Base-by-base conservation (phyloP, 768 basidiomycete genomes). In the Amanita fuliginea region DNA sequence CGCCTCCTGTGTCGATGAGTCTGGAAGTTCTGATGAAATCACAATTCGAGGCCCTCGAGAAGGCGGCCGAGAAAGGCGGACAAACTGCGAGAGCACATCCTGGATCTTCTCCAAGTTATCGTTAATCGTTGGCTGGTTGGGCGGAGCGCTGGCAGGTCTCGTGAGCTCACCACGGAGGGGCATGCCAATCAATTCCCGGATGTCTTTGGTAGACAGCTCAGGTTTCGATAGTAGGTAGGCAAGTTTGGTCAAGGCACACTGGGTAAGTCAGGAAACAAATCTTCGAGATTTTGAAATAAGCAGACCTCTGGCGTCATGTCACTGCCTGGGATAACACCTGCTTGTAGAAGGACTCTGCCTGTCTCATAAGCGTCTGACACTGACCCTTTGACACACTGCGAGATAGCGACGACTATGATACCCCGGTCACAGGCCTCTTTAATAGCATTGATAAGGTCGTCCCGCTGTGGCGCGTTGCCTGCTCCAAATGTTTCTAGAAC, bases 251-350 rank as follows among this genome's bases (percentile, higher is more conserved):
- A 96, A 76, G 1, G 93, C 93, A 52, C 89, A 90, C 91, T 94
- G 50, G 30, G 30, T 46, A n/a, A 39, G 26, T 45, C 39, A 35
- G 37, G 16, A 49, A 28, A 34, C 19, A n/a, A 28, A 18, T 42
- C 5, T n/a, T 46, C 8, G 9, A 11, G 21, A 21, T 35, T 26
- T 13, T n/a, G 7, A 14, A 14, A 8, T 14, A 21, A 35, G 22
- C 41, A 22, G 16, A 88, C 89, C 77, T 95, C 91, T n/a, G 91
- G 88, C 1, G 93, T 96, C 92, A 95, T 94, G 62, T 96, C 93
- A 22, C 78, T 80, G 5, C 92, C 92, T 0, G 87, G 75, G 10
- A 93, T 76, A 16, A 94, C 83, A 0, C 92, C 91, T n/a, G 69
- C 74, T 42, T 78, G 73, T 30, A 80, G 67, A 18, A 93, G 69